Conservation (phyloP, 164 flowering plant species). For the Magnolia kwangsiensis region DNA sequence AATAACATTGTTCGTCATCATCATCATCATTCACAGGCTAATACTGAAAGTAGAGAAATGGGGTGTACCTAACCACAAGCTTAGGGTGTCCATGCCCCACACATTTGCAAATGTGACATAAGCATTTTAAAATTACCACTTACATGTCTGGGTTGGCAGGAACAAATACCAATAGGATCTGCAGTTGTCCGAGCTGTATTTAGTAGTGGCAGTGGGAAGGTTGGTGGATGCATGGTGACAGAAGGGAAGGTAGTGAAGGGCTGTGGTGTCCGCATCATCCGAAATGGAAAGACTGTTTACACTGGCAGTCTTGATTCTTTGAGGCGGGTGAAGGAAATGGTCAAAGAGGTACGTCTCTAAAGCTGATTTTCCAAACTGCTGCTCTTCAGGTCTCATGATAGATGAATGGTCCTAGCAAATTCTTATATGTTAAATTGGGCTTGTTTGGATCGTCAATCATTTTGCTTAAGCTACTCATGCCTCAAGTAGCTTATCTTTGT, state of each 20-base stretch:
- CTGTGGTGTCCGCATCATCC: slow-evolving; percentile 62
- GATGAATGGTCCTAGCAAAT: not conserved
- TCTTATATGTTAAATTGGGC: not conserved
- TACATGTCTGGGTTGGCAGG: slow-evolving; percentile 39
- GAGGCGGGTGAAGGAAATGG: slow-evolving; percentile 81
- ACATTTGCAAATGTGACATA: no score
- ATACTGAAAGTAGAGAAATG: no score
- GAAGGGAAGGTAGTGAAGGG: slow-evolving; percentile 77
- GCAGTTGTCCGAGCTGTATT: slow-evolving; percentile 81
- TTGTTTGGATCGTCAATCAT: no score
- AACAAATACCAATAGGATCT: slow-evolving; percentile 69
- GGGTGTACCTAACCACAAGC: no score
- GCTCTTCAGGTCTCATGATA: not conserved
- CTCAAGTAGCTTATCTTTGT: no score
- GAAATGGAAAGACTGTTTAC: slow-evolving; percentile 56
- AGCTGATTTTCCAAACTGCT: slow-evolving; percentile 2
- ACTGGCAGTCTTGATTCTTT: slow-evolving; percentile 68
- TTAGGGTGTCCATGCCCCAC: no score
- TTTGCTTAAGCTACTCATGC: no score
- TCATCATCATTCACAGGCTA: not conserved
- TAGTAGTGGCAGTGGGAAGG: slow-evolving; percentile 91
- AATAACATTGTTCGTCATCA: not conserved
- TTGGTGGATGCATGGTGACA: slow-evolving; percentile 92
- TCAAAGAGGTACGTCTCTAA: slow-evolving; percentile 68
- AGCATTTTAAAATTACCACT: slow-evolving; percentile 3